A percentile compares a stretch with the other conserved stretches of the same genome.
Evolutionary conservation across 2,329 filamentous ascomycete species (phyloP).

Genomic region (Penicillium nordicum): DNA sequence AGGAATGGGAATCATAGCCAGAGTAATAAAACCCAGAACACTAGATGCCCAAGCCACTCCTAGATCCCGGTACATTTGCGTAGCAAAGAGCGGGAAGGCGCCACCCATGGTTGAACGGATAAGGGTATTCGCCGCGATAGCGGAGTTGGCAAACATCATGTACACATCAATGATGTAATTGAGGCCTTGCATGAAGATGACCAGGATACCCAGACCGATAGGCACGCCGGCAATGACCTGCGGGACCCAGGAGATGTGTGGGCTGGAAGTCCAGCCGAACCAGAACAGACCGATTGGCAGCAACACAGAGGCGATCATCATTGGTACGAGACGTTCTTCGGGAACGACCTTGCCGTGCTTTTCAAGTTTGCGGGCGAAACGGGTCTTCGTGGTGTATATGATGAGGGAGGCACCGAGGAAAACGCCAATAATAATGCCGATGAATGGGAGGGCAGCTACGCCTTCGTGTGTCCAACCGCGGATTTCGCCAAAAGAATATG

Average conservation of each 20-base stretch:
- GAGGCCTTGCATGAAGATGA: slow-evolving; percentile 45
- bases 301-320: slow-evolving; percentile 44
- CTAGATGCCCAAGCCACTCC: slow-evolving; percentile 42
- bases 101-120: slow-evolving; percentile 35
- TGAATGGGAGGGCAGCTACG: slow-evolving; percentile 39
- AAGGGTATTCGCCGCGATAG: slow-evolving; percentile 40
- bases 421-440: slow-evolving; percentile 36
- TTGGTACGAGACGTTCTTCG: slow-evolving; percentile 47
- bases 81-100: slow-evolving; percentile 35
- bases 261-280: slow-evolving; percentile 49
- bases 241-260: slow-evolving; percentile 44
- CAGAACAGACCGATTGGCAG: slow-evolving; percentile 50
- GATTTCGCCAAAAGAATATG: slow-evolving; percentile 38
- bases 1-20: slow-evolving; percentile 47
- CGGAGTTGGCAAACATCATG: slow-evolving; percentile 39
- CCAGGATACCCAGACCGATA: slow-evolving; percentile 43
- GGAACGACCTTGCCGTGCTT: slow-evolving; percentile 34
- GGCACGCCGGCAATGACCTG: slow-evolving; percentile 45
- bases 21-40: slow-evolving; percentile 38
- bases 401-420: slow-evolving; percentile 36
- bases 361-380: slow-evolving; percentile 35
- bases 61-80: slow-evolving; percentile 37
- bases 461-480: slow-evolving; percentile 37
- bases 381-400: slow-evolving; percentile 41
- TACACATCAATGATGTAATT: slow-evolving; percentile 46